These are phyloP conservation scores for Alternaria tenuissima DNA, from an alignment of 2,329 filamentous ascomycete genomes.

Conservation along the genomic window DNA sequence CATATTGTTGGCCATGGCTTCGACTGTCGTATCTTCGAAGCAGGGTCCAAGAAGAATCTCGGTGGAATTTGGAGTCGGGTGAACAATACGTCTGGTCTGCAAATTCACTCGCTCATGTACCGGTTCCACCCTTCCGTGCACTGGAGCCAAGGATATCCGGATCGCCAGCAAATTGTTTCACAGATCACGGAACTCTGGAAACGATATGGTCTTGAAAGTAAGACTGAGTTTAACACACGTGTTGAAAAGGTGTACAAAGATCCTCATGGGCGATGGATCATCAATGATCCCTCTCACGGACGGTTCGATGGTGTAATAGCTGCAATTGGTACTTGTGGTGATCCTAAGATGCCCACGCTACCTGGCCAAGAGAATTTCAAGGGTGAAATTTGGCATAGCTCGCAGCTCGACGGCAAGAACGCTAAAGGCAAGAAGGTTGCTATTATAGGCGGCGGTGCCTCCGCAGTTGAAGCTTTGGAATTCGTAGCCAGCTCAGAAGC, in stretches of 20 bases:
- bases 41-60: conserved; percentile 69
- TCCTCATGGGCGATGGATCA: conserved; percentile 74
- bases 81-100: conserved; percentile 81
- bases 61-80: conserved; percentile 86
- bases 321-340: conserved; percentile 81
- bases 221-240: conserved; percentile 74
- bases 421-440: conserved; percentile 78
- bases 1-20: conserved; percentile 89
- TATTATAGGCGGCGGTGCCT: conserved; percentile 81
- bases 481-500: conserved; percentile 75
- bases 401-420: conserved; percentile 74
- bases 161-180: conserved; percentile 75
- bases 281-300: conserved; percentile 76
- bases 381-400: conserved; percentile 78
- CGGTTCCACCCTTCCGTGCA: conserved; percentile 82
- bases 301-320: conserved; percentile 81
- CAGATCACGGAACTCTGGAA: conserved; percentile 79
- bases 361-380: conserved; percentile 76
- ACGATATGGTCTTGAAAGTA: conserved; percentile 73
- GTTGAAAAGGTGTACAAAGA: conserved; percentile 76
- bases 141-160: conserved; percentile 80
- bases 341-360: conserved; percentile 75
- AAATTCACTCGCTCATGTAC: conserved; percentile 89
- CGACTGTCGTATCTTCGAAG: conserved; percentile 81
- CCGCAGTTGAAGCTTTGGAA: conserved; percentile 82